These are phyloP conservation scores for Closterium sp. DNA, from an alignment of 139 green algal genomes.

Conservation along the genomic window DNA sequence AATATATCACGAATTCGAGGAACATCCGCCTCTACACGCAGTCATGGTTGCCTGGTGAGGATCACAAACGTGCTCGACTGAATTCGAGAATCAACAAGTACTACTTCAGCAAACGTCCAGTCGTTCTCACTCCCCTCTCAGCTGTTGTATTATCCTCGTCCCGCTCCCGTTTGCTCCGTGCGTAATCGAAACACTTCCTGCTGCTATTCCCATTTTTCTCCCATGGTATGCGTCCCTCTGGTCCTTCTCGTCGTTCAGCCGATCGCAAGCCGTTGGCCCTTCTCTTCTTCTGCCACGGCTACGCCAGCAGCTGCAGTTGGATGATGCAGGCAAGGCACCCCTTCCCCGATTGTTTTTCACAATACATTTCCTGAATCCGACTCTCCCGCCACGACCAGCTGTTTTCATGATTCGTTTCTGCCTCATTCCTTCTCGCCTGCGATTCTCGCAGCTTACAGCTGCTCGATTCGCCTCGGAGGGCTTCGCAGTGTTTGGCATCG, in stretches of 20 bases:
- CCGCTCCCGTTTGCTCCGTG: neutral
- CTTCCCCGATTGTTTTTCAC: neutral
- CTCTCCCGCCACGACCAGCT: neutral
- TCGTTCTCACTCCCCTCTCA: neutral
- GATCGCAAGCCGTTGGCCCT: neutral
- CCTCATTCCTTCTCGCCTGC: neutral
- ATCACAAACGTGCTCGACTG: neutral
- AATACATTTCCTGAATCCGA: neutral
- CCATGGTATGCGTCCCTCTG: neutral
- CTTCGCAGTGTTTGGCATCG: constrained; percentile 5
- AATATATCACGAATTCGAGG: constrained; percentile 15
- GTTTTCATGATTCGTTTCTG: neutral
- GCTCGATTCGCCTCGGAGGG: neutral
- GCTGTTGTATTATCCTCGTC: neutral
- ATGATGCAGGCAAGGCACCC: neutral
- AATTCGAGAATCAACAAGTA: neutral
- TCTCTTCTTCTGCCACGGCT: constrained; percentile 18
- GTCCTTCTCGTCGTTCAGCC: neutral
- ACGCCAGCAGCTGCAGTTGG: constrained; percentile 11
- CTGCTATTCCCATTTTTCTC: neutral
- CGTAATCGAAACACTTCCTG: neutral
- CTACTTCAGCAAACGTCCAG: neutral
- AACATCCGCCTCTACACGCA: constrained; percentile 13
- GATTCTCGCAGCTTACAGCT: neutral
- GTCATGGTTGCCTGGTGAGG: constrained; percentile 9